Base-by-base conservation (phyloP, 805 yeast species). In the Pichia manshurica region DNA sequence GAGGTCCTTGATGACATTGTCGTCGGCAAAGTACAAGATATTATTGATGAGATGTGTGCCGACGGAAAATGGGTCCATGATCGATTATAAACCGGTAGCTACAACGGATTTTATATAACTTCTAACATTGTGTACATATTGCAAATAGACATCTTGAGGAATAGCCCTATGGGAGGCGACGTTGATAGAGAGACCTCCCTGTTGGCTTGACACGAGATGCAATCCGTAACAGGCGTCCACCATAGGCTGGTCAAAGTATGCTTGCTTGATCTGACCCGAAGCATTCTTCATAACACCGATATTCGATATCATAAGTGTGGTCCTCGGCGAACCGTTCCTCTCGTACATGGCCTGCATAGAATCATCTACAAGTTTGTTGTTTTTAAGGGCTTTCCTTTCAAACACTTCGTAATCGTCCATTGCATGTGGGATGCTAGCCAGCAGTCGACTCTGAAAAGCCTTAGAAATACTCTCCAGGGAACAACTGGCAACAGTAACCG, bases 1-100 rank as follows among this genome's bases (percentile, higher is more conserved):
- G 68, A 69, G 1, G 55, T 59, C 0, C 48, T 84, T 1, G 64
- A 66, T 35, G 59, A 59, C 9, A 67, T 64, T 3, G 72, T 74
- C 3, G 57, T 77, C 28, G 76, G 74, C 1, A 56, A 64, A 44
- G 69, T 79, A 4, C 59, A 61, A 44, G 55, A 57, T 5, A 54
- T 67, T 6, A 53, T 80, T 38, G 69, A 69, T 9, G 66, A 66
- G 20, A 69, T 63, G 64, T 42, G 53, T 28, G 42, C 42, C 16
- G 25, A 43, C 5, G 68, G 62, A 4, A 58, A 55, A 48, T 55
- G 64, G 39, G 51, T 66, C 12, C 58, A 53, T 47, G 67, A 65
- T 13, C 42, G 40, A 21, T n/a, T 43, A n/a, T 33, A 19, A 17
- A 25, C 7, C 29, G 29, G n/a, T n/a, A n/a, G n/a, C n/a, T n/a